Evolutionary conservation across 208 protist species (phyloP).

Genomic region (Leishmania mexicana): DNA sequence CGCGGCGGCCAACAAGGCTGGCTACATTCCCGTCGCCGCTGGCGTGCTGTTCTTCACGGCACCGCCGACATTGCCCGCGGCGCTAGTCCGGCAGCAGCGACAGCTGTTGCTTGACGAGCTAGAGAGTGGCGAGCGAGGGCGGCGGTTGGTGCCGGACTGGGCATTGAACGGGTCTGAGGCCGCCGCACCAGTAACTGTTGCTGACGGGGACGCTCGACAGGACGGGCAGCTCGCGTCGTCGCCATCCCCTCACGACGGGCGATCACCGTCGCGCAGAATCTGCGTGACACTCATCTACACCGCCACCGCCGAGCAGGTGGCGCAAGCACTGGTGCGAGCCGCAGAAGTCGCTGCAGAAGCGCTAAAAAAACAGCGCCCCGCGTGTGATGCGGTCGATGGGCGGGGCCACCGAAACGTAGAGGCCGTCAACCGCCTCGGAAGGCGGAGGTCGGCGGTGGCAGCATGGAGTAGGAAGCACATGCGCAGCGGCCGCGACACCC

Average conservation of each 20-base stretch:
- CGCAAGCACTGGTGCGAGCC: slow-evolving; percentile 16
- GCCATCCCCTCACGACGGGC: neutral
- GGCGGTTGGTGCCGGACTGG: slow-evolving; percentile 20
- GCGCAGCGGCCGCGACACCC: neutral
- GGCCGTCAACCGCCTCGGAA: neutral
- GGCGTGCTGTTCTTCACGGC: slow-evolving; percentile 30
- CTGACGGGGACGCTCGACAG: neutral
- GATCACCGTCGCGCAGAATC: neutral
- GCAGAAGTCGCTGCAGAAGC: neutral
- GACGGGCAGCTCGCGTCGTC: neutral
- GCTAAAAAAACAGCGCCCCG: neutral
- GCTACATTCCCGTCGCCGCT: slow-evolving; percentile 18
- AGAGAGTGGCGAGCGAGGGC: neutral
- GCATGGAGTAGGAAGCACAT: neutral
- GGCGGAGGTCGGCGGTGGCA: neutral
- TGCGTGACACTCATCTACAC: slow-evolving; percentile 36
- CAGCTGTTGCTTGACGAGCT: neutral
- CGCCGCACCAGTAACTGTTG: neutral
- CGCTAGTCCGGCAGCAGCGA: slow-evolving; percentile 11
- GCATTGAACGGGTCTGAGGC: slow-evolving; percentile 2
- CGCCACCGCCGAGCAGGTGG: slow-evolving; percentile 28
- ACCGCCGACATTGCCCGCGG: slow-evolving; percentile 14
- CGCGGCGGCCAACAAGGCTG: slow-evolving; percentile 11
- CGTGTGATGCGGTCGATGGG: neutral
- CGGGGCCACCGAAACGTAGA: neutral